These are phyloP conservation scores for Hymenoscyphus fructigenus DNA, from an alignment of 2,329 filamentous ascomycete genomes.

Conservation along the genomic window DNA sequence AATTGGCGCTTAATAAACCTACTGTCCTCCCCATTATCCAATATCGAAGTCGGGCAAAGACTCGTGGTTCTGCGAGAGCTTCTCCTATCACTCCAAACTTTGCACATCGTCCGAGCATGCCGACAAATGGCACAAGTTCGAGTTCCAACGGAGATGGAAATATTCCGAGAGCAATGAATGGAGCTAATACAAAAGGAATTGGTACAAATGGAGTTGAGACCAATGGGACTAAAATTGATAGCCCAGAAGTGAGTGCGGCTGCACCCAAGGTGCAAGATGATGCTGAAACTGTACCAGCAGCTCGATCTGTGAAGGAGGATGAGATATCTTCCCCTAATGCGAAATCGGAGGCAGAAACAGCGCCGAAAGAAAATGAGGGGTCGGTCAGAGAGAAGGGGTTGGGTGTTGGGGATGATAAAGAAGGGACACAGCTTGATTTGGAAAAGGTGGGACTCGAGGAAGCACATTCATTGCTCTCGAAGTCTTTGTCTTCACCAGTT, in stretches of 20 bases:
- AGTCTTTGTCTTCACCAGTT: background rate
- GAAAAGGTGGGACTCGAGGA: background rate
- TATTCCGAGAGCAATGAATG: background rate
- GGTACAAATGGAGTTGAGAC: background rate
- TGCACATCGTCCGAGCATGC: background rate
- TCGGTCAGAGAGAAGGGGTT: background rate
- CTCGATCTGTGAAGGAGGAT: background rate
- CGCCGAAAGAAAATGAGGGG: background rate
- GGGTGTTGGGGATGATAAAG: background rate
- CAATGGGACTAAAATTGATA: background rate
- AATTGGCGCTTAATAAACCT: conserved; percentile 28
- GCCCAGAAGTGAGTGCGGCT: conserved; percentile 3
- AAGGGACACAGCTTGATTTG: background rate
- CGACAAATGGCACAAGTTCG: background rate
- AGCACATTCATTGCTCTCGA: background rate
- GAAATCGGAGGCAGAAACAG: background rate
- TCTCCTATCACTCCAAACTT: background rate
- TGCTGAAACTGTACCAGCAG: background rate
- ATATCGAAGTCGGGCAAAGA: conserved; percentile 28
- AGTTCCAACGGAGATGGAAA: background rate
- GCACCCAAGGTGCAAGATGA: conserved; percentile 1
- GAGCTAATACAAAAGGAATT: background rate
- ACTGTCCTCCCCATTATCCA: conserved; percentile 28
- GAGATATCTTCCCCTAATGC: background rate
- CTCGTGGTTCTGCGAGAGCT: conserved; percentile 7